These are phyloP conservation scores for Xerocomus spinulosus DNA, from an alignment of 768 basidiomycete genomes.

Conservation along the genomic window DNA sequence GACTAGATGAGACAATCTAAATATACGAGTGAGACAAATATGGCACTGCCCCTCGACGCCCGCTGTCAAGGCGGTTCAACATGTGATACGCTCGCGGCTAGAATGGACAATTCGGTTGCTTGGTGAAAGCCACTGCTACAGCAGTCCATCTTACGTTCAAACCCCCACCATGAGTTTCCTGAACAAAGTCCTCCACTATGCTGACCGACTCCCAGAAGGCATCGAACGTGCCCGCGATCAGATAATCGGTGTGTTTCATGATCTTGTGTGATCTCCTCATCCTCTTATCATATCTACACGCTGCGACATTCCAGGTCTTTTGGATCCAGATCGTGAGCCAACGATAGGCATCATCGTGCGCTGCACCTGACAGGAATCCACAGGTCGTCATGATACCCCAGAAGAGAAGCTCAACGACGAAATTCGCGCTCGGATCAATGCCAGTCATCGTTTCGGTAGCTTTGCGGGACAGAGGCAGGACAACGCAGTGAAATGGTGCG, in stretches of 20 bases:
- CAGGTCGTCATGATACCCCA: conserved; percentile 69
- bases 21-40: neutral
- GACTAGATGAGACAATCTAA: neutral
- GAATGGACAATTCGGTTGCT: too few relatives aligned
- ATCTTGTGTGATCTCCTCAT: neutral
- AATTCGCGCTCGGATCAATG: conserved; percentile 69
- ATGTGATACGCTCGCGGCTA: neutral
- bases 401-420: conserved; percentile 69
- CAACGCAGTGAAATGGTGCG: conserved; percentile 81
- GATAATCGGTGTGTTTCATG: conserved; percentile 30
- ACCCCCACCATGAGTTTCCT: conserved; percentile 38
- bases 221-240: conserved; percentile 34
- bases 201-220: conserved; percentile 37
- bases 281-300: conserved; percentile 1
- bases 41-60: neutral
- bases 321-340: conserved; percentile 33
- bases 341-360: neutral
- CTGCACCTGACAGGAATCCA: neutral
- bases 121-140: too few relatives aligned
- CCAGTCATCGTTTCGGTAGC: conserved; percentile 75
- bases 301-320: conserved; percentile 25
- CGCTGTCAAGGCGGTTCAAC: neutral
- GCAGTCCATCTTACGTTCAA: neutral
- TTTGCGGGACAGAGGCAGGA: conserved; percentile 71
- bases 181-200: conserved; percentile 32